These are phyloP conservation scores for Coelastrella sp. DNA, from an alignment of 139 green algal genomes.

Conservation along the genomic window DNA sequence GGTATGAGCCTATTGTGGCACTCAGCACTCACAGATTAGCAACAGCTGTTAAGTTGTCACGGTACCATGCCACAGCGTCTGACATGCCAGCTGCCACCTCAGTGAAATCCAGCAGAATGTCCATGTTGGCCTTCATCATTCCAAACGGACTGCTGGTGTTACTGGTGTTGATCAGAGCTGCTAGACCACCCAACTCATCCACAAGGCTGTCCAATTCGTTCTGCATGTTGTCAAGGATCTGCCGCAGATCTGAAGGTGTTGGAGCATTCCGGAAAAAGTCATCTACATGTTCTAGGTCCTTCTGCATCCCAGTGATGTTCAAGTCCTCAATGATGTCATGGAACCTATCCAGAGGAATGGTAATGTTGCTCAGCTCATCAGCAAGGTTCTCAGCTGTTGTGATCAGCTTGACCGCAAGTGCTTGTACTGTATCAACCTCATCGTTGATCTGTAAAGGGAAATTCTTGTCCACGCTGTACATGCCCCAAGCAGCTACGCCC, in stretches of 20 bases:
- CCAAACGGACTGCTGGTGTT: not conserved
- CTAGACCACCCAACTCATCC: not conserved
- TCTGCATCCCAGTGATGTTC: constrained; percentile 9
- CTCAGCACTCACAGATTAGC: too few species aligned
- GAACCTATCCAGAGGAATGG: not conserved
- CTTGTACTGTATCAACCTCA: constrained; percentile 12
- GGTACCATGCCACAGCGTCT: not conserved
- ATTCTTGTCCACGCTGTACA: constrained; percentile 15
- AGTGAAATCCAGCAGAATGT: not conserved
- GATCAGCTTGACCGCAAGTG: not conserved
- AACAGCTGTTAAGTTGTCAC: not conserved
- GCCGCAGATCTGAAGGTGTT: too few species aligned
- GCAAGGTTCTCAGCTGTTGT: not conserved
- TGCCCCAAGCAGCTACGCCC: constrained; percentile 20
- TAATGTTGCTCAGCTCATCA: not conserved
- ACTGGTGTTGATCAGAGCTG: not conserved
- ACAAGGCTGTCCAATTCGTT: not conserved
- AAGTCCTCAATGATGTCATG: not conserved
- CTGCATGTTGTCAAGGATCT: not conserved
- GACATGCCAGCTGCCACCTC: not conserved
- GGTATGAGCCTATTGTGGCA: too few species aligned
- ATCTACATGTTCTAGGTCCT: not conserved
- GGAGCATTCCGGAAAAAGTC: constrained; percentile 6
- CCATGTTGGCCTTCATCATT: not conserved
- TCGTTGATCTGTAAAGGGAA: constrained; percentile 7